phyloP scores from a whole-genome alignment of 495 filamentous ascomycete genomes.

The Aspergillus asperescens region DNA sequence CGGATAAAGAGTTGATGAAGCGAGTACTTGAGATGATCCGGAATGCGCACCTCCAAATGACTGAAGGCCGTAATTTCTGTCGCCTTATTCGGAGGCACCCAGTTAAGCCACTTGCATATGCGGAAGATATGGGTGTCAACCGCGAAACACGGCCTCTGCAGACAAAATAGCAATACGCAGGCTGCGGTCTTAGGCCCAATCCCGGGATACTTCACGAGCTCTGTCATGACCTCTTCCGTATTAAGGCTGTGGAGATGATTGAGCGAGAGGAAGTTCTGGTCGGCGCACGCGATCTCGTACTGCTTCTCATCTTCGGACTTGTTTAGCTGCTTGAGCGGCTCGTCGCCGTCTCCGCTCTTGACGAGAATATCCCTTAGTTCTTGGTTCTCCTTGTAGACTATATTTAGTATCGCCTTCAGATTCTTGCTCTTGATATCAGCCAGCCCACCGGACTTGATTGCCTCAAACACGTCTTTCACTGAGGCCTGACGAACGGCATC shows the following conservation, averaged over 20 bases:
- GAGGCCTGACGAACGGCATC: slow-evolving; percentile 65
- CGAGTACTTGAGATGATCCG: slow-evolving; percentile 80
- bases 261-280: slow-evolving; percentile 59
- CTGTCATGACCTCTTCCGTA: slow-evolving; percentile 64
- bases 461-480: slow-evolving; percentile 58
- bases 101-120: slow-evolving; percentile 77
- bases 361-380: slow-evolving; percentile 37
- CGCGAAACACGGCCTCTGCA: slow-evolving; percentile 71
- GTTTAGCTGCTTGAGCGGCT: not conserved
- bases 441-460: slow-evolving; percentile 70
- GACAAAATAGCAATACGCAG: slow-evolving; percentile 77
- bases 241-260: slow-evolving; percentile 69
- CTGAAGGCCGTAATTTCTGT: slow-evolving; percentile 66
- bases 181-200: slow-evolving; percentile 90
- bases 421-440: slow-evolving; percentile 63
- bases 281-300: slow-evolving; percentile 48
- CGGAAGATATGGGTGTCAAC: slow-evolving; percentile 84
- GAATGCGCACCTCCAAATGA: slow-evolving; percentile 76
- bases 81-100: slow-evolving; percentile 60
- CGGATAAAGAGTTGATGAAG: slow-evolving; percentile 83
- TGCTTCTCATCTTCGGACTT: slow-evolving; percentile 38
- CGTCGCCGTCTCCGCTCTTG: slow-evolving; percentile 11
- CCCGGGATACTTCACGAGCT: slow-evolving; percentile 71
- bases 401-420: slow-evolving; percentile 77
- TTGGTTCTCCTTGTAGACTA: slow-evolving; percentile 67